Conservation (phyloP, 179 eudicot genomes). For the Spergularia azorica region DNA sequence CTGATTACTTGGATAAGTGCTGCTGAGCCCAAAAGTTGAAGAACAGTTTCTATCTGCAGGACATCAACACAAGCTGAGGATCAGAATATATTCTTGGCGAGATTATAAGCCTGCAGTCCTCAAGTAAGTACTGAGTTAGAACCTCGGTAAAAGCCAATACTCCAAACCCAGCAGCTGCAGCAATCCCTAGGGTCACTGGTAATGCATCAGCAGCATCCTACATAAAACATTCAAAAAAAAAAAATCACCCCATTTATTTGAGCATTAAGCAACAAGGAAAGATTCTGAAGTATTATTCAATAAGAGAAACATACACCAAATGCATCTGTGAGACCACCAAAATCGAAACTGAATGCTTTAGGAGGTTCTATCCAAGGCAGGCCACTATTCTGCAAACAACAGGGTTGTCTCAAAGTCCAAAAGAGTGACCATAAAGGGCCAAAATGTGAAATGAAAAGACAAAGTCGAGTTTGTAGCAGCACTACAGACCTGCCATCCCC, state of each 20-base stretch:
- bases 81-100: not conserved
- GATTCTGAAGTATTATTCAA: not conserved
- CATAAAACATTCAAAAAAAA: slow-evolving; percentile 10
- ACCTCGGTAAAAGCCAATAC: slow-evolving; percentile 81
- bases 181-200: slow-evolving; percentile 55
- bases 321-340: slow-evolving; percentile 59
- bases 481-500: slow-evolving; percentile 57
- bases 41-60: slow-evolving; percentile 83
- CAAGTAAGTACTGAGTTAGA: not conserved
- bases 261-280: not conserved
- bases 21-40: slow-evolving; percentile 84
- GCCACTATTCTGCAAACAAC: slow-evolving; percentile 81
- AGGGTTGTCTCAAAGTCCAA: slow-evolving; percentile 21
- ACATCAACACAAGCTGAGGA: not conserved
- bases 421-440: not conserved
- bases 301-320: slow-evolving; percentile 50
- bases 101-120: not conserved
- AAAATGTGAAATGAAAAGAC: not conserved
- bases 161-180: slow-evolving; percentile 87
- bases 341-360: slow-evolving; percentile 62
- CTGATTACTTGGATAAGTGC: slow-evolving; percentile 76
- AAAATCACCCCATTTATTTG: slow-evolving; percentile 8
- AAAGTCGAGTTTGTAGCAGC: no score
- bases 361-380: slow-evolving; percentile 89
- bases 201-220: slow-evolving; percentile 65